These are phyloP conservation scores for Marasmius oreades DNA, from an alignment of 1,284 basidiomycete genomes.

Conservation along the genomic window DNA sequence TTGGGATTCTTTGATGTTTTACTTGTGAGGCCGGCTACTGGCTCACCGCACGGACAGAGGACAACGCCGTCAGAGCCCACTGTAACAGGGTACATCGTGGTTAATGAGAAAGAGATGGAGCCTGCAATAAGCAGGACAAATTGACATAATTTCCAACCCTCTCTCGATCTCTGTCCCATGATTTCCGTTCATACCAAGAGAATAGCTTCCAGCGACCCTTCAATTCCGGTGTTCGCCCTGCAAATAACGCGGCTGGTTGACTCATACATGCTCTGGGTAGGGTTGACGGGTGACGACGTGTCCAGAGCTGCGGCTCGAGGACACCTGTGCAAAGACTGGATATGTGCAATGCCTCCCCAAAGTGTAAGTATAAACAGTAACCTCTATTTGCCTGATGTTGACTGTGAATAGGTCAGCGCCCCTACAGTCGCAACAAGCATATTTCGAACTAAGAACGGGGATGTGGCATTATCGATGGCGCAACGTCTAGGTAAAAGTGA, in stretches of 20 bases:
- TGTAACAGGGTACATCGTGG: neutral
- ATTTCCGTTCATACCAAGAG: constrained; percentile 42
- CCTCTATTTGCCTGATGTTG: neutral
- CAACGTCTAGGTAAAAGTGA: constrained; percentile 65
- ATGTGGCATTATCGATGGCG: constrained; percentile 69
- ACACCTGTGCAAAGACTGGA: constrained; percentile 73
- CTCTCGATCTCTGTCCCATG: constrained; percentile 2
- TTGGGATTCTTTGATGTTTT: neutral
- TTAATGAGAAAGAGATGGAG: neutral
- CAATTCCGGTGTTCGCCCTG: constrained; percentile 59
- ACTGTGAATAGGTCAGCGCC: constrained; percentile 7
- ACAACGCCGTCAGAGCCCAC: neutral
- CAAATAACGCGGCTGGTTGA: constrained; percentile 68
- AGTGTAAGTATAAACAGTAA: neutral
- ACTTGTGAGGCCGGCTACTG: neutral
- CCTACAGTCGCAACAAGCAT: constrained; percentile 28
- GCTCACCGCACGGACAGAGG: neutral
- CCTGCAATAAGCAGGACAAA: neutral
- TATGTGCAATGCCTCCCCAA: constrained; percentile 71
- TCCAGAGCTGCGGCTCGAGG: constrained; percentile 48
- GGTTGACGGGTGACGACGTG: constrained; percentile 55
- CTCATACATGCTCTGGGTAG: constrained; percentile 84
- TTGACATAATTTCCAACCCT: neutral
- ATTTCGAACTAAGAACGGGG: constrained; percentile 61
- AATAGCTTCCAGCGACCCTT: constrained; percentile 41